Percentiles rank a stretch among this genome's conserved stretches.
Conservation (phyloP, 2,329 filamentous ascomycete species). For the Dothideomycetes sp. region DNA sequence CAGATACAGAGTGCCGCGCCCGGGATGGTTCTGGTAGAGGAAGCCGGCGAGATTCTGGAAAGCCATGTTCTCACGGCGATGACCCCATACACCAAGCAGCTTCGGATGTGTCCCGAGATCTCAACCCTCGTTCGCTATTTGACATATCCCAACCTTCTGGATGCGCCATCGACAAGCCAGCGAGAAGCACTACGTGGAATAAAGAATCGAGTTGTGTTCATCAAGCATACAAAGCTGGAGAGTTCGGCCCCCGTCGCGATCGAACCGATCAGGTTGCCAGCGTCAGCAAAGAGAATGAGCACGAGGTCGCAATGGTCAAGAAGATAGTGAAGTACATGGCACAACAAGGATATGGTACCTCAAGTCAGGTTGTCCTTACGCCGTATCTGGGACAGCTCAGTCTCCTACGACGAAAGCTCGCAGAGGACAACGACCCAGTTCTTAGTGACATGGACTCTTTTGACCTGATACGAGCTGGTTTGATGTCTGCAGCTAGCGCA, state of each 20-base stretch:
- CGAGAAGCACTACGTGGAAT: constrained; percentile 42
- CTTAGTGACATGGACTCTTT: constrained; percentile 51
- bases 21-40: constrained; percentile 34
- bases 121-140: constrained; percentile 46
- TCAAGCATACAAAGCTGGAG: constrained; percentile 44
- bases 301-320: constrained; percentile 51
- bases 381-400: constrained; percentile 50
- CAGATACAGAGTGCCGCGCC: constrained; percentile 42
- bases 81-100: constrained; percentile 48
- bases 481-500: constrained; percentile 14
- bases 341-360: constrained; percentile 50
- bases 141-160: constrained; percentile 46
- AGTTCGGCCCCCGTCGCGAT: constrained; percentile 11
- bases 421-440: constrained; percentile 45
- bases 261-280: constrained; percentile 7
- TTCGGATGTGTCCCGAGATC: constrained; percentile 50
- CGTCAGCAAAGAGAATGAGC: constrained; percentile 35
- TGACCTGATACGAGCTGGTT: constrained; percentile 29
- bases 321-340: constrained; percentile 53
- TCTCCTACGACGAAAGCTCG: constrained; percentile 36
- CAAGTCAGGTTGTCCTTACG: constrained; percentile 59
- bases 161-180: constrained; percentile 29
- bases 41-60: constrained; percentile 58
- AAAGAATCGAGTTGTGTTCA: constrained; percentile 43
- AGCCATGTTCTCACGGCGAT: constrained; percentile 49